phyloP scores from a whole-genome alignment of 306 rosid species.

The Lagenaria siceraria region DNA sequence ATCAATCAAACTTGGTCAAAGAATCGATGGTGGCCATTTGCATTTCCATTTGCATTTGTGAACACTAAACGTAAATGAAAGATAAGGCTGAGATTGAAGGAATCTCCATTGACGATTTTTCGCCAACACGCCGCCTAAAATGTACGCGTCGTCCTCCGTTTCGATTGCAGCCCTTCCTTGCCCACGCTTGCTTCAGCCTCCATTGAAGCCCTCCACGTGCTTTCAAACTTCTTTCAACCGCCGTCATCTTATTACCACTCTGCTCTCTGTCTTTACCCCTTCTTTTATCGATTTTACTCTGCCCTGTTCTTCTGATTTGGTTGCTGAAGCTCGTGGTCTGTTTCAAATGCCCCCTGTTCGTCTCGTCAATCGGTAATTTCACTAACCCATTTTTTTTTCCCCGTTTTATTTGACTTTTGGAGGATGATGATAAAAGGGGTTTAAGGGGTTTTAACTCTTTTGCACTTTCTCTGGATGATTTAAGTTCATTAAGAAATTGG shows the following conservation, averaged over 20 bases:
- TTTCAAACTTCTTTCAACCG: constrained; percentile 13
- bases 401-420: neutral
- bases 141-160: neutral
- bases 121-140: neutral
- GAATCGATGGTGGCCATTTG: neutral
- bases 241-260: constrained; percentile 16
- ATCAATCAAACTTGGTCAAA: neutral
- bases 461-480: neutral
- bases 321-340: constrained; percentile 30
- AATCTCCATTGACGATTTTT: neutral
- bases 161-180: neutral
- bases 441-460: neutral
- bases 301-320: constrained; percentile 2
- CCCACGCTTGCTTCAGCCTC: neutral
- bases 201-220: constrained; percentile 3
- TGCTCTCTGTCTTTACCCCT: constrained; percentile 18
- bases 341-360: constrained; percentile 39
- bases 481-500: neutral
- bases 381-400: neutral
- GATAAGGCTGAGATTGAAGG: neutral
- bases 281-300: neutral
- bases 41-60: too few relatives aligned
- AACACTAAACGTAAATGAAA: neutral
- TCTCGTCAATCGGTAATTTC: constrained; percentile 27
- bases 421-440: neutral